Evolutionary conservation across 768 basidiomycete species (phyloP).

Genomic region (Suillus bovinus): DNA sequence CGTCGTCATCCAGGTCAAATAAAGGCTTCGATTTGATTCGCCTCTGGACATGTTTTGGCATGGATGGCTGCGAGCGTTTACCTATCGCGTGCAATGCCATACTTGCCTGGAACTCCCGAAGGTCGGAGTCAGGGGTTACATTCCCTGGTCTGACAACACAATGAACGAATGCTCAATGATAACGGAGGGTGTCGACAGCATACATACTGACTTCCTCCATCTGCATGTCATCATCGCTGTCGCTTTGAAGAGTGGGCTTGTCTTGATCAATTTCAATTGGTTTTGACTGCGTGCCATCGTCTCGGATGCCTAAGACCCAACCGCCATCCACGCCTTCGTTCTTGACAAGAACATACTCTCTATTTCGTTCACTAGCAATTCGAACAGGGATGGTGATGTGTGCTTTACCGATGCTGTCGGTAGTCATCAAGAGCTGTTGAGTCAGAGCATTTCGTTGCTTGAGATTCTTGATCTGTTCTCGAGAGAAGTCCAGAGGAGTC

Average conservation of each 20-base stretch:
- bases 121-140: conserved; percentile 53
- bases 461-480: conserved; percentile 90
- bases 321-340: conserved; percentile 87
- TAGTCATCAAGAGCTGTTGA: conserved; percentile 89
- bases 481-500: conserved; percentile 94
- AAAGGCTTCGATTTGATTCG: conserved; percentile 44
- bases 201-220: conserved; percentile 86
- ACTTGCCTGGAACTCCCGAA: conserved; percentile 59
- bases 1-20: conserved; percentile 56
- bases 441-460: conserved; percentile 88
- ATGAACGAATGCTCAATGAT: conserved; percentile 15
- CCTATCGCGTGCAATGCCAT: conserved; percentile 64
- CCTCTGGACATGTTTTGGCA: conserved; percentile 31
- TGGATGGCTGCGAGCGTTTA: conserved; percentile 41
- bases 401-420: conserved; percentile 89
- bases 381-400: conserved; percentile 89
- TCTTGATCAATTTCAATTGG: conserved; percentile 86
- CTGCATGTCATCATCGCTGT: conserved; percentile 53
- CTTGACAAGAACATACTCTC: conserved; percentile 92
- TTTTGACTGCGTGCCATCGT: conserved; percentile 79
- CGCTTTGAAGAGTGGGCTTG: conserved; percentile 35
- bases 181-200: conserved; percentile 21
- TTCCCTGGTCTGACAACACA: conserved; percentile 30
- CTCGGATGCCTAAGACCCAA: conserved; percentile 91
- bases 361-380: conserved; percentile 93